Base-by-base conservation (phyloP, 2,329 filamentous ascomycete genomes). In the Penicillium sp. region DNA sequence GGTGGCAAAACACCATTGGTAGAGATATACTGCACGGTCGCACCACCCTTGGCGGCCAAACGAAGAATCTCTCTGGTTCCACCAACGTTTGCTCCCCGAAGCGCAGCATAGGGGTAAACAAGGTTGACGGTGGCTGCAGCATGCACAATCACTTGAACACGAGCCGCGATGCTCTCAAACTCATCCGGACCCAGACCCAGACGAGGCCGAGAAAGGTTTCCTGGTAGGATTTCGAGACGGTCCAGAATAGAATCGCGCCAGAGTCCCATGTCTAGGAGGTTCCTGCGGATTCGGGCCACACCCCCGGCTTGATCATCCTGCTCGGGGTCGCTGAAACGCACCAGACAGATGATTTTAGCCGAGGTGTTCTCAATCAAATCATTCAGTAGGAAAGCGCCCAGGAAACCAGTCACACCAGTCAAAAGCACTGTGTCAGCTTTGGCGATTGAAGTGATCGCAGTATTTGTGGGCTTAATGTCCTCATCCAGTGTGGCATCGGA, bases 241-340 rank as follows among this genome's bases (percentile, higher is more conserved):
- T 93, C 89, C 71, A 92, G 86, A 67, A 93, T 87, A 0, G 84
- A 84, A 68, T 93, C 89, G 52, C 85, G 82, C 90, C 90, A 93
- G 2, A 93, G 78, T 1, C 89, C 89, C 19, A 91, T 78, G 63
- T 91, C 89, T n/a, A 93, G 82, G 21, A 93, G 77, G 67, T 93
- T 91, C 69, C 86, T 85, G 35, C 90, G 86, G 58, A 93, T 82
- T 59, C 89, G 83, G 4, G 89, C 87, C 69, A 91, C 86, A 63
- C 87, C 89, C 1, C 84, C 84, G 3, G 88, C 82, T 15, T 82
- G 78, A 62, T 88, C 85, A 21, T 87, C 84, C 35, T 86, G 81
- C 5, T 82, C 80, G 0, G 88, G 87, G 58, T 91, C 87, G 1
- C 81, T 83, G 68, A 90, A 90, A 51, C 89, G 87, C 1, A 92